A percentile compares a stretch with the other conserved stretches of the same genome.
phyloP scores from a whole-genome alignment of 257 asterid species.

The Ballota nigra region DNA sequence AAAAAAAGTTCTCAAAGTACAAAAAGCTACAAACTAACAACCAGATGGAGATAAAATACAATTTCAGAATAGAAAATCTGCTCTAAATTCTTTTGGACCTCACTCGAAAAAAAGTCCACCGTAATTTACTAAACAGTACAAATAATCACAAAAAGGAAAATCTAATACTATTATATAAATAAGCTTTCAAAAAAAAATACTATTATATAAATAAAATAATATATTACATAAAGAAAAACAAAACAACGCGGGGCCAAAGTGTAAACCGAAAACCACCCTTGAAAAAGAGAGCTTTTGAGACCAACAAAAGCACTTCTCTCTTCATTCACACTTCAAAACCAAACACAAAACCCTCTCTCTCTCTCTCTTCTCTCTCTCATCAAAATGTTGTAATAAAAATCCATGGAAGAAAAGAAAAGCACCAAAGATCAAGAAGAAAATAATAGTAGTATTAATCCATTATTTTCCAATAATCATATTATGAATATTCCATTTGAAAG shows the following conservation, averaged over 20 bases:
- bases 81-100: background rate
- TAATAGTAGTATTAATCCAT: background rate
- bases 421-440: background rate
- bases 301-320: constrained; percentile 22
- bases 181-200: no score
- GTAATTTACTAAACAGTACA: background rate
- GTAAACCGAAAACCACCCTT: constrained; percentile 32
- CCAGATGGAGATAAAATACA: background rate
- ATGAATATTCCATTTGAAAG: background rate
- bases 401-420: constrained; percentile 32
- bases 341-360: background rate
- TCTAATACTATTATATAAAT: no score
- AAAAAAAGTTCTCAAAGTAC: background rate
- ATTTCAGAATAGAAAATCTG: background rate
- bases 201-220: background rate
- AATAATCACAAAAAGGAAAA: background rate
- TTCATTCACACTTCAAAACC: constrained; percentile 36
- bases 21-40: background rate
- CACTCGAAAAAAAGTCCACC: background rate
- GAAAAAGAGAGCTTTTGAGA: constrained; percentile 5
- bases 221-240: background rate
- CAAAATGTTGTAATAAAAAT: constrained; percentile 17
- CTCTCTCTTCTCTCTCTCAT: constrained; percentile 22
- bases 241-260: constrained; percentile 34
- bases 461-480: constrained; percentile 10